phyloP scores from a whole-genome alignment of 768 basidiomycete genomes.

The Rhizopogon vinicolor region DNA sequence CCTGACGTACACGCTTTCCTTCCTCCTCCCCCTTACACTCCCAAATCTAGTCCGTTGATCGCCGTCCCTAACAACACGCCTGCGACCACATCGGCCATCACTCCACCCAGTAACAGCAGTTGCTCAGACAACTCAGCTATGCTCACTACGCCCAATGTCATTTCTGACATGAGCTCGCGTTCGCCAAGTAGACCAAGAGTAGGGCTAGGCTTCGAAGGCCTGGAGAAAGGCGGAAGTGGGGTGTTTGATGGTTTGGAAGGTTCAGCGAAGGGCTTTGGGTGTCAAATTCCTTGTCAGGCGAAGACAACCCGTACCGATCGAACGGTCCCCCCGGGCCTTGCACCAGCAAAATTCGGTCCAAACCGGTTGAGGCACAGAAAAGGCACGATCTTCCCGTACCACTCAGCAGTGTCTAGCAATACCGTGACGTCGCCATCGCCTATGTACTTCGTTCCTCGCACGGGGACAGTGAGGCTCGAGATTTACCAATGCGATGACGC shows the following conservation, averaged over 20 bases:
- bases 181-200: background rate
- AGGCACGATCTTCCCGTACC: conserved; percentile 20
- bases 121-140: background rate
- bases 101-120: background rate
- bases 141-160: background rate
- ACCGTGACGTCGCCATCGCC: background rate
- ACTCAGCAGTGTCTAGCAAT: background rate
- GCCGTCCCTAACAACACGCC: conserved; percentile 26
- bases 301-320: background rate
- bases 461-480: conserved; percentile 3
- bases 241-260: conserved; percentile 23
- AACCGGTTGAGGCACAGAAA: conserved; percentile 11
- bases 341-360: conserved; percentile 3
- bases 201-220: conserved; percentile 23
- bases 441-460: conserved; percentile 9
- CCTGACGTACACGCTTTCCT: conserved; percentile 22
- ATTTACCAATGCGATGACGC: conserved; percentile 10
- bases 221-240: conserved; percentile 19
- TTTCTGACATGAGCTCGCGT: background rate
- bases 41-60: conserved; percentile 6
- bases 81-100: background rate
- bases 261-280: conserved; percentile 23
- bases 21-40: conserved; percentile 20
- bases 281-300: background rate
- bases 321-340: background rate